These are phyloP conservation scores for Cladosporium oxysporum DNA, from an alignment of 2,329 filamentous ascomycete species.

Conservation along the genomic window DNA sequence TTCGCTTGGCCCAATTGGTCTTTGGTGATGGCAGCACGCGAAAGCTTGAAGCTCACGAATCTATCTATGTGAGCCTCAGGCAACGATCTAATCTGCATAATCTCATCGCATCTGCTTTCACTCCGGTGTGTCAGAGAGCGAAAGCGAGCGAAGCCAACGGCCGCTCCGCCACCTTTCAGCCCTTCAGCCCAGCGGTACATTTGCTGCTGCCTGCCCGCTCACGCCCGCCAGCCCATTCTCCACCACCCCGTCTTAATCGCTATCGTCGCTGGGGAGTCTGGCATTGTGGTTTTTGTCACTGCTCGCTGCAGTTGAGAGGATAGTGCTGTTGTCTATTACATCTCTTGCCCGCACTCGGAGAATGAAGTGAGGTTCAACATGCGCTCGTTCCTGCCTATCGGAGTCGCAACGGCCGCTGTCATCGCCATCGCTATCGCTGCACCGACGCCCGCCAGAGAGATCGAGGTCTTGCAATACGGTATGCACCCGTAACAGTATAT, in stretches of 20 bases:
- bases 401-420: constrained; percentile 6
- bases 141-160: constrained; percentile 4
- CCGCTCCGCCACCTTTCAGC: neutral
- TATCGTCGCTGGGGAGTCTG: constrained; percentile 2
- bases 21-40: neutral
- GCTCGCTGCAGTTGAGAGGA: constrained; percentile 11
- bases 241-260: neutral
- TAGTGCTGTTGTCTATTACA: neutral
- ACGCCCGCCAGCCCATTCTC: neutral
- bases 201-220: constrained; percentile 9
- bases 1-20: constrained; percentile 11
- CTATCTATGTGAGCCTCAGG: neutral
- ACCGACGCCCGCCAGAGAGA: constrained; percentile 10
- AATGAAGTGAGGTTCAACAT: constrained; percentile 12
- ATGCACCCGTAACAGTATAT: neutral
- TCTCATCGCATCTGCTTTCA: neutral
- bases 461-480: constrained; percentile 20
- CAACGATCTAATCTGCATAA: neutral
- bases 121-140: neutral
- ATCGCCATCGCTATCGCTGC: constrained; percentile 13
- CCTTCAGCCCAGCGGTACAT: constrained; percentile 1
- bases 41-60: constrained; percentile 1
- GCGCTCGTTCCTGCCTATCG: constrained; percentile 17
- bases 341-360: neutral
- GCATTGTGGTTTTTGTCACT: constrained; percentile 6